Base-by-base conservation (phyloP, 73 alveolate genomes). In the Tetrahymena elliotti region DNA sequence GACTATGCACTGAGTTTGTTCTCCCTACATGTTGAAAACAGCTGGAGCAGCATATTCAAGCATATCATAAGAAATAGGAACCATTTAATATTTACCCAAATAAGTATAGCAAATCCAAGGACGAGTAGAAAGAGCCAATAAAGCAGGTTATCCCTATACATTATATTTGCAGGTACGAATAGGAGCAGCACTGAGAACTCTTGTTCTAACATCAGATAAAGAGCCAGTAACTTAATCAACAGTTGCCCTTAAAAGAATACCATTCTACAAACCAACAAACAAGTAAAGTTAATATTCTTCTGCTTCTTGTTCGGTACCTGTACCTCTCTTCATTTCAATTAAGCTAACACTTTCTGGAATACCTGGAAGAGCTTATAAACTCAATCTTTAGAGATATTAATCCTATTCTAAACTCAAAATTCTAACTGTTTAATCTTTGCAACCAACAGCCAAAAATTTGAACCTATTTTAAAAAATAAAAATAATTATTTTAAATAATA, bases 341-440 rank as follows among this genome's bases (percentile, higher is more conserved):
- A 98, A 96, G 84, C 99, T 98, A 13, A 98, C 99, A 68, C 98
- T 96, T 83, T 97, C 98, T 15, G 99, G 99, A 83, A 52, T 94
- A 38, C 98, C 97, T 2, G 99, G 99, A 37, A 98, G 95, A 22
- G 99, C 99, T 96, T 99, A 99, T 94, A 98, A 95, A n/a, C 98
- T 93, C 83, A 98, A 96, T 97, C 99, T 98, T 52, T 95, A 83
- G 52, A 99, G 99, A 53, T 98, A 98, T 6, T 98, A 95, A 95
- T 99, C 99, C 33, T 99, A 99, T 94, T 99, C 99, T 95, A 99
- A 96, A 92, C 99, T 98, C 93, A 99, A 97, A 94, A 99, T 97
- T 82, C 99, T 98, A 31, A 99, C 99, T 37, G 99, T 98, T 95
- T 97, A 97, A 98, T 99, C 99, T 82, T 96, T 97, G 40, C 97